A percentile compares a stretch with the other conserved stretches of the same genome.
Conservation (phyloP, 768 basidiomycete species). For the Boletus subcaerulescens region DNA sequence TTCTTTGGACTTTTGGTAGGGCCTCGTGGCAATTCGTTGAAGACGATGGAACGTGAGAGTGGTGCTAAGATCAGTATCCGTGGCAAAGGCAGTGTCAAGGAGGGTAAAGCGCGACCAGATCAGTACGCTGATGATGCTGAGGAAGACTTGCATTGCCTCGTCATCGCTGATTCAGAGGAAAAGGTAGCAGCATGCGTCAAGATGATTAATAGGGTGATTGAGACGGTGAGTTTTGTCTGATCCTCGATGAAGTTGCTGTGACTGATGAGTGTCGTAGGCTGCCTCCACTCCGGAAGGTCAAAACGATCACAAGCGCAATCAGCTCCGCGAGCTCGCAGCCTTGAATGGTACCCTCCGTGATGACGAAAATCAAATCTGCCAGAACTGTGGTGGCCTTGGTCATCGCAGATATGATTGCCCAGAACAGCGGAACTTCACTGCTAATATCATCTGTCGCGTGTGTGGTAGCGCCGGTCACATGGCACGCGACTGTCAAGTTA, state of each 20-base stretch:
- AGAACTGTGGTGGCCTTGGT: constrained; percentile 91
- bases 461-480: constrained; percentile 99
- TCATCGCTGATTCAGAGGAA: constrained; percentile 88
- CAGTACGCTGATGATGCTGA: constrained; percentile 95
- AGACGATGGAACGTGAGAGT: constrained; percentile 98
- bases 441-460: constrained; percentile 98
- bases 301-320: constrained; percentile 99
- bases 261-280: constrained; percentile 52
- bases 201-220: constrained; percentile 97
- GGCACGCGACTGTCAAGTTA: constrained; percentile 96
- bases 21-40: constrained; percentile 97
- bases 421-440: constrained; percentile 96
- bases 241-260: background rate
- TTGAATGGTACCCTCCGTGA: constrained; percentile 98
- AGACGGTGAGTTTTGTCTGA: constrained; percentile 65
- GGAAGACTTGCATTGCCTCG: constrained; percentile 97
- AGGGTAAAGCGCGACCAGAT: constrained; percentile 95
- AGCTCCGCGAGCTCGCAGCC: constrained; percentile 95
- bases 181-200: constrained; percentile 90
- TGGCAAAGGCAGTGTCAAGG: constrained; percentile 98
- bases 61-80: constrained; percentile 98
- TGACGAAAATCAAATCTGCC: constrained; percentile 99
- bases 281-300: constrained; percentile 99
- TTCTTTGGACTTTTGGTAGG: constrained; percentile 98
- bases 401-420: constrained; percentile 99